Evolutionary conservation across 208 protist genomes (phyloP).

Genomic region (Acanthamoeba sp.): DNA sequence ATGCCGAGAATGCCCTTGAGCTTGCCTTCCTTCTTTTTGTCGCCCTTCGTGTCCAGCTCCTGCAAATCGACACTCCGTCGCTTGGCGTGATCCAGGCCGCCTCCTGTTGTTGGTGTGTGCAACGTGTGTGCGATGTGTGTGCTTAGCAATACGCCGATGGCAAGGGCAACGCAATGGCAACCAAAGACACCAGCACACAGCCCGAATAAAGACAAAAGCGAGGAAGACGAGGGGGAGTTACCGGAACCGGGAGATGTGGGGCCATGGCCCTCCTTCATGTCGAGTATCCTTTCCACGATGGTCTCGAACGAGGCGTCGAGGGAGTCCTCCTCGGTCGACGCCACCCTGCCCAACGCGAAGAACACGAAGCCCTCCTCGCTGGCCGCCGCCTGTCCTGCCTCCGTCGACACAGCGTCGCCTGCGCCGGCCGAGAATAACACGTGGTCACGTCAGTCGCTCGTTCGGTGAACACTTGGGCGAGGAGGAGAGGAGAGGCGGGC

Average conservation of each 20-base stretch:
- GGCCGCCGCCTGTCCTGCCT: background rate
- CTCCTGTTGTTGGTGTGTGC: background rate
- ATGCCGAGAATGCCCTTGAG: slow-evolving; percentile 59
- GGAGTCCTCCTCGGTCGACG: background rate
- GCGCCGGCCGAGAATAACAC: background rate
- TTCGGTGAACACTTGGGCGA: too few species aligned
- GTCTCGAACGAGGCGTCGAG: slow-evolving; percentile 1
- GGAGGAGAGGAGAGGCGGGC: background rate
- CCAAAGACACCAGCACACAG: too few species aligned
- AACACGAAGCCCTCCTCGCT: slow-evolving; percentile 1
- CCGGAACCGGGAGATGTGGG: background rate
- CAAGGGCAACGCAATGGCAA: too few species aligned
- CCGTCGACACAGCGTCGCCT: background rate
- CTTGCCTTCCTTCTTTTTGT: slow-evolving; percentile 67
- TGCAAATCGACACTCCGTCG: slow-evolving; percentile 6
- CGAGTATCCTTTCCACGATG: background rate
- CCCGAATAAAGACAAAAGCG: too few species aligned
- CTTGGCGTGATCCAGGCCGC: background rate
- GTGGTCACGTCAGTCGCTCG: too few species aligned
- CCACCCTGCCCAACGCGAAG: slow-evolving; percentile 1
- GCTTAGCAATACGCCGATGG: too few species aligned
- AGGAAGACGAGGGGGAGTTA: background rate
- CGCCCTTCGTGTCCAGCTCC: background rate
- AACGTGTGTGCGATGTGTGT: background rate
- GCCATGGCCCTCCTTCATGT: slow-evolving; percentile 13